Evolutionary conservation across 2,329 filamentous ascomycete genomes (phyloP).

Genomic region (Alternaria burnsii): DNA sequence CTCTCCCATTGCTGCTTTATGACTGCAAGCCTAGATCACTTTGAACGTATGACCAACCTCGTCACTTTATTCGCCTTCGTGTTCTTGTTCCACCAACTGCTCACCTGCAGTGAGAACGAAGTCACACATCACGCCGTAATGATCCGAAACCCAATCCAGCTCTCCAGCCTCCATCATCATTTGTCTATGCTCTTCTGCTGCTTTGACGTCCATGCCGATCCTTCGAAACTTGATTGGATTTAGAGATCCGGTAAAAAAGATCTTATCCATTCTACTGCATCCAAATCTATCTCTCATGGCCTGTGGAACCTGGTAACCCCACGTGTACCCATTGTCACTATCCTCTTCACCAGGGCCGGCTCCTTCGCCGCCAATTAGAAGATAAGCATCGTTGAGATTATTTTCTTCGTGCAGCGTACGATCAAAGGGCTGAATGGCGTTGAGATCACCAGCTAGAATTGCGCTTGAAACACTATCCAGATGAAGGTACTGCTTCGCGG

Average conservation of each 20-base stretch:
- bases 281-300: conserved; percentile 57
- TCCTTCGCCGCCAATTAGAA: conserved; percentile 58
- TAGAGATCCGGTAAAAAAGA: conserved; percentile 57
- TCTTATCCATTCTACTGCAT: conserved; percentile 64
- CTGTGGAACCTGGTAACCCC: conserved; percentile 59
- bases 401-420: conserved; percentile 58
- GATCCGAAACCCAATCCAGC: conserved; percentile 61
- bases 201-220: conserved; percentile 59
- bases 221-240: conserved; percentile 52
- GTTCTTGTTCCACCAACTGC: background rate
- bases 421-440: conserved; percentile 66
- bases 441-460: conserved; percentile 64
- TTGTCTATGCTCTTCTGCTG: conserved; percentile 49
- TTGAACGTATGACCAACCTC: background rate
- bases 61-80: background rate
- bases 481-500: conserved; percentile 57
- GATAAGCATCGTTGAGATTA: conserved; percentile 61
- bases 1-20: background rate
- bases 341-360: conserved; percentile 49
- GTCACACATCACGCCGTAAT: conserved; percentile 56
- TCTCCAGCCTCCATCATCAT: conserved; percentile 44
- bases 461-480: conserved; percentile 51
- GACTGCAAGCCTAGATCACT: no score
- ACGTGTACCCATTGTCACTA: conserved; percentile 63
- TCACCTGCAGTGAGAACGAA: conserved; percentile 22